Conservation (phyloP, 345 rosid species). For the Corchorus olitorius region DNA sequence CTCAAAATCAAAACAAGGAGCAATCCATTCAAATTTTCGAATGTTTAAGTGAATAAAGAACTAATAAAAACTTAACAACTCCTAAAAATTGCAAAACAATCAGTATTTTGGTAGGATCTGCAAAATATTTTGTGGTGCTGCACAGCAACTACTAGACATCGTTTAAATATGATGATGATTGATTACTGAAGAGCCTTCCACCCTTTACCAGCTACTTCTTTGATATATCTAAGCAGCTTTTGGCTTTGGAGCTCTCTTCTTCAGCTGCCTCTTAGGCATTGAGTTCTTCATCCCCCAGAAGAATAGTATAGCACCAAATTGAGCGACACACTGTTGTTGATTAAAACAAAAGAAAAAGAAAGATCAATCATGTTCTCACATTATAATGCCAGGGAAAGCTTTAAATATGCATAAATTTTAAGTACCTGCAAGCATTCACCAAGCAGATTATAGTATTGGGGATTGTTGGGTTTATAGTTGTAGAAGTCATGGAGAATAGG, state of each 20-base stretch:
- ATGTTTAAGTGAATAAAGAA: background rate
- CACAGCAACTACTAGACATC: conserved; percentile 13
- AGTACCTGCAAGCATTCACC: conserved; percentile 73
- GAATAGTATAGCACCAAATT: conserved; percentile 86
- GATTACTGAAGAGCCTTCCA: conserved; percentile 1
- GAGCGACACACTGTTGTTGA: conserved; percentile 66
- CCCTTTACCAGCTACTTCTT: conserved; percentile 3
- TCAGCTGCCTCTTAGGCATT: conserved; percentile 55
- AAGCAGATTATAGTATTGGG: conserved; percentile 46
- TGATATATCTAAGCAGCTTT: conserved; percentile 47
- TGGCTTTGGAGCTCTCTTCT: conserved; percentile 61
- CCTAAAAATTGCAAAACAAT: background rate
- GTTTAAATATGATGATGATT: background rate
- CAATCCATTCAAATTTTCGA: background rate
- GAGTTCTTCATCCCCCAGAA: conserved; percentile 87
- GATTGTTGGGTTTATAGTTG: conserved; percentile 55
- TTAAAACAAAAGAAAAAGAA: background rate
- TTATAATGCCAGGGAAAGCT: background rate
- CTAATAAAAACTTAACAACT: background rate
- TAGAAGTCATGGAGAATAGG: conserved; percentile 88
- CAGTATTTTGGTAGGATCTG: background rate
- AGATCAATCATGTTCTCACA: conserved; percentile 6
- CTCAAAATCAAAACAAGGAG: background rate
- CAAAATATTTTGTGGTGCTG: conserved; percentile 19
- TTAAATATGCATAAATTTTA: background rate